These are phyloP conservation scores for Cytospora leucostoma DNA, from an alignment of 2,329 filamentous ascomycete species.

Conservation along the genomic window DNA sequence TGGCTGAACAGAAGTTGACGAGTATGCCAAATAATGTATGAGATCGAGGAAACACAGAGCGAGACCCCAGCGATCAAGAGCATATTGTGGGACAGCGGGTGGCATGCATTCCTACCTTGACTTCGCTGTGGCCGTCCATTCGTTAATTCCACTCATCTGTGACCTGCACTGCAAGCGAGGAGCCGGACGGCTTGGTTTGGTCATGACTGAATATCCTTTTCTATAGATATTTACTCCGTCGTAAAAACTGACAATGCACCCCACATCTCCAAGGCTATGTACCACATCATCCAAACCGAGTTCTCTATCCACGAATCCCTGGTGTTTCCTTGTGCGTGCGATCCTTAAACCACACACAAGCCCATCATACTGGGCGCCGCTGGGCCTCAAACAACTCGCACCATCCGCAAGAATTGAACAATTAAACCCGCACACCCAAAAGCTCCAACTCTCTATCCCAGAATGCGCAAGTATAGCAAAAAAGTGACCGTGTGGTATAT, in stretches of 20 bases:
- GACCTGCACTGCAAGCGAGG: too few relatives aligned
- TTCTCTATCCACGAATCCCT: background rate
- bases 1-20: too few relatives aligned
- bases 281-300: constrained; percentile 19
- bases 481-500: constrained; percentile 21
- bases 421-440: constrained; percentile 3
- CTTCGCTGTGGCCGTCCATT: too few relatives aligned
- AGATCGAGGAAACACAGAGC: too few relatives aligned
- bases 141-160: too few relatives aligned
- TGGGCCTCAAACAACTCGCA: background rate
- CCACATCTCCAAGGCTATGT: constrained; percentile 14
- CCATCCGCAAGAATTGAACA: background rate
- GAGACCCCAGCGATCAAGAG: too few relatives aligned
- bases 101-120: too few relatives aligned
- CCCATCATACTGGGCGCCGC: constrained; percentile 7
- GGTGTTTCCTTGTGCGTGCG: constrained; percentile 8
- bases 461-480: constrained; percentile 8
- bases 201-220: constrained; percentile 16
- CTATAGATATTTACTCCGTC: constrained; percentile 25
- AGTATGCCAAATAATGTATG: too few relatives aligned
- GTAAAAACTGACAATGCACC: constrained; percentile 1
- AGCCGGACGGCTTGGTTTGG: background rate
- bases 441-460: constrained; percentile 24
- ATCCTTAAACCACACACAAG: constrained; percentile 17
- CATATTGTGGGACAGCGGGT: too few relatives aligned